Evolutionary conservation across 192 early-diverging fungal genomes (phyloP).

Genomic region (Umbelopsis isabellina): DNA sequence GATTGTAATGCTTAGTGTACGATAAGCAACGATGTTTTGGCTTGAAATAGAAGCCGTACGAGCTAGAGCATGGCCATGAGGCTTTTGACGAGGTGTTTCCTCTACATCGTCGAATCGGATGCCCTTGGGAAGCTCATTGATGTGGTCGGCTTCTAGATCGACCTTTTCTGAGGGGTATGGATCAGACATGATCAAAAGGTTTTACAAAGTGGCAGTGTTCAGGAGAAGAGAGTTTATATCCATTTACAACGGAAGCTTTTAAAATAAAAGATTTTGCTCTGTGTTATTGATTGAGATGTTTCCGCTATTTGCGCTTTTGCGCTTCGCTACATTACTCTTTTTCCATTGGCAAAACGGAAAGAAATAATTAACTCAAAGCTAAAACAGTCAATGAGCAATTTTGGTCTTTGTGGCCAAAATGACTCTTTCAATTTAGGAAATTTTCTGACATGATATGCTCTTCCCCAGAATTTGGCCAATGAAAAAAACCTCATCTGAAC

Average conservation of each 20-base stretch:
- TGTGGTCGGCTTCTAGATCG: not conserved
- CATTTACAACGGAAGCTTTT: too few relatives aligned
- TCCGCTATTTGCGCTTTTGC: too few relatives aligned
- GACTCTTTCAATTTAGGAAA: not conserved
- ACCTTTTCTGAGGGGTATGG: not conserved
- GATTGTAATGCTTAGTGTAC: slow-evolving; percentile 50
- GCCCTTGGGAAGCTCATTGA: not conserved
- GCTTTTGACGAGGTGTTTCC: too few relatives aligned
- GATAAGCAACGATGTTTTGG: slow-evolving; percentile 45
- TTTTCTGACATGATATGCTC: not conserved
- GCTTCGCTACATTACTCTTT: not conserved
- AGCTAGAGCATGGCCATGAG: not conserved
- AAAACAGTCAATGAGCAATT: not conserved
- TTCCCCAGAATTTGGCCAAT: not conserved
- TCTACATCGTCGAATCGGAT: slow-evolving; percentile 4
- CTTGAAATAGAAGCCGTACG: slow-evolving; percentile 3
- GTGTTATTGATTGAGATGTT: too few relatives aligned
- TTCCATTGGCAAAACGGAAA: not conserved
- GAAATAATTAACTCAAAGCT: not conserved
- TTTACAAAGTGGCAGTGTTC: too few relatives aligned
- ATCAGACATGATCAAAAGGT: not conserved
- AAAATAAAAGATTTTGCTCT: too few relatives aligned
- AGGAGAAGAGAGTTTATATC: too few relatives aligned
- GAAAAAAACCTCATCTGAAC: not conserved
- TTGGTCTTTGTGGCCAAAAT: not conserved